Conservation (phyloP, 305 asterid species). For the Fraxinus greggii region DNA sequence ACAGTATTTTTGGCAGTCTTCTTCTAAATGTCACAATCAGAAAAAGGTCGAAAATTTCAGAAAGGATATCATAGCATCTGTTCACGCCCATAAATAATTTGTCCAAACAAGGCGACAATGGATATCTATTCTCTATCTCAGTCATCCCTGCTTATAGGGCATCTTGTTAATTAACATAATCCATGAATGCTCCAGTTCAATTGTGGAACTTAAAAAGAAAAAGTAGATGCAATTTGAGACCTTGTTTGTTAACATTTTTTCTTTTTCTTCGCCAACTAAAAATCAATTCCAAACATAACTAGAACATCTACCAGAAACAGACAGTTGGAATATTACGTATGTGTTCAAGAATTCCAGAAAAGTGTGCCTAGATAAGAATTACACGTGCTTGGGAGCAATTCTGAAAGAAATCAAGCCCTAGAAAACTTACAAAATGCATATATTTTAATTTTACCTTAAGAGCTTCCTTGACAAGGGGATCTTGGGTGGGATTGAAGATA, state of each 20-base stretch:
- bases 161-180: neutral
- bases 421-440: neutral
- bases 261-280: neutral
- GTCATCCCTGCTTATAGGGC: neutral
- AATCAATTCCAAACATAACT: neutral
- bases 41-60: neutral
- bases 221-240: neutral
- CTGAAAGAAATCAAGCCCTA: neutral
- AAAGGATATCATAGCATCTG: neutral
- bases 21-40: neutral
- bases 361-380: neutral
- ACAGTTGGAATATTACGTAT: neutral
- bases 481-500: constrained; percentile 12
- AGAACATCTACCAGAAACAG: neutral
- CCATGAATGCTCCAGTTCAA: neutral
- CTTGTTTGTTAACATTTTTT: neutral
- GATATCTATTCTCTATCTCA: neutral
- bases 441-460: constrained; percentile 9
- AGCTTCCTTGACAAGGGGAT: constrained; percentile 14
- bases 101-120: neutral
- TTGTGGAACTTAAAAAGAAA: neutral
- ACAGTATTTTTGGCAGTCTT: neutral
- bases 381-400: neutral
- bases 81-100: neutral
- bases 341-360: neutral